These are phyloP conservation scores for Backusella tarrabulga DNA, from an alignment of 192 early-diverging fungal genomes.

Conservation along the genomic window DNA sequence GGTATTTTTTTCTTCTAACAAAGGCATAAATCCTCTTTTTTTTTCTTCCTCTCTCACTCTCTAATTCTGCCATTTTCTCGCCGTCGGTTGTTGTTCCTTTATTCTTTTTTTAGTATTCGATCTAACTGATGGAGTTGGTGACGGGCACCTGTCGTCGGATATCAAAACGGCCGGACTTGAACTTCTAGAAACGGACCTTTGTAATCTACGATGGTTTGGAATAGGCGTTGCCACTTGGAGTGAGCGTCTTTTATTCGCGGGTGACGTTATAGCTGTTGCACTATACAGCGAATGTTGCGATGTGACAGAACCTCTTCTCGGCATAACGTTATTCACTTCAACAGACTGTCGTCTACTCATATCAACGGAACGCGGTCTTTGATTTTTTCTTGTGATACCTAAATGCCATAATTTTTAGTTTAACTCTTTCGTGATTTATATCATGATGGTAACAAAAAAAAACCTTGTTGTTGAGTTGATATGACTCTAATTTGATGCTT, in stretches of 20 bases:
- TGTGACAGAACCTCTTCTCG: neutral
- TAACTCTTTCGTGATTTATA: neutral
- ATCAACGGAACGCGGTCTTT: neutral
- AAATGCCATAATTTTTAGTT: neutral
- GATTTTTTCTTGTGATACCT: neutral
- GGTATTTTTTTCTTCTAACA: too few relatives aligned
- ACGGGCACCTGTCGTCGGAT: neutral
- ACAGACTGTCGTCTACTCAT: neutral
- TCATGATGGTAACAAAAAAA: neutral
- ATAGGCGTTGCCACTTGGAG: neutral
- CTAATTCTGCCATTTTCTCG: slow-evolving; percentile 11
- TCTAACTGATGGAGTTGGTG: neutral
- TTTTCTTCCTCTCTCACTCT: neutral
- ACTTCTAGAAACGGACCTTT: slow-evolving; percentile 12
- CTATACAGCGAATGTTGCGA: neutral
- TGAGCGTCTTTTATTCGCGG: neutral
- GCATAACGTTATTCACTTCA: neutral
- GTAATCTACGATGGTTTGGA: slow-evolving; percentile 6
- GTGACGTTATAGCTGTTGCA: neutral
- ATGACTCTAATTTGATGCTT: neutral
- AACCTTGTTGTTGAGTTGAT: neutral
- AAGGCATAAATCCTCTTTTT: neutral
- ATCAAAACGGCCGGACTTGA: slow-evolving; percentile 2
- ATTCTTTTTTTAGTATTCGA: slow-evolving; percentile 1
- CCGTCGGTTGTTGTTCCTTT: neutral